Evolutionary conservation across 495 filamentous ascomycete species (phyloP).

Genomic region (Xylona heveae): DNA sequence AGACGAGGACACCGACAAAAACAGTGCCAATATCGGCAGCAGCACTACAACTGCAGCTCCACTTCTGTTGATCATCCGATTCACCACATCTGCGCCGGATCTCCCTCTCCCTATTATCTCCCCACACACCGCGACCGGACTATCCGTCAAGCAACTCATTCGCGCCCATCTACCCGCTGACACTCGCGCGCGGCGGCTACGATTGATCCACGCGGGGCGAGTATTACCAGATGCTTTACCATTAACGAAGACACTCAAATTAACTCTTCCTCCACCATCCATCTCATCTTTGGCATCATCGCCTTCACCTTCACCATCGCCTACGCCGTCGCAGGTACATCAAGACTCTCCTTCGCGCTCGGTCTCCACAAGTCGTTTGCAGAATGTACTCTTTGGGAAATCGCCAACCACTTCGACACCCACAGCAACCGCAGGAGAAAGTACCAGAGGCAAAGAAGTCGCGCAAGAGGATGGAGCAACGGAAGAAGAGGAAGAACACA

Average conservation of each 20-base stretch:
- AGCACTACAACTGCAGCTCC: too few relatives aligned
- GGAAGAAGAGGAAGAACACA: too few relatives aligned
- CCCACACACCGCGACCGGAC: slow-evolving; percentile 44
- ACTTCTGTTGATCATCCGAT: slow-evolving; percentile 63
- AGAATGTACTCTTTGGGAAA: too few relatives aligned
- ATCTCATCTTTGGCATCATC: slow-evolving; percentile 23
- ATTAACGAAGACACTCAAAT: slow-evolving; percentile 23
- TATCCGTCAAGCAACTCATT: slow-evolving; percentile 63
- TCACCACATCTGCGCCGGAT: slow-evolving; percentile 67
- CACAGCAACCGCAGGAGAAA: slow-evolving; percentile 16
- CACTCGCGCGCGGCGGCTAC: slow-evolving; percentile 43
- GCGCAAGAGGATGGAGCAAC: slow-evolving; percentile 21
- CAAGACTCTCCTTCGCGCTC: too few relatives aligned
- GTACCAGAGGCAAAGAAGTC: slow-evolving; percentile 22
- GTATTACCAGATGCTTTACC: slow-evolving; percentile 52
- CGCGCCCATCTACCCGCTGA: slow-evolving; percentile 42
- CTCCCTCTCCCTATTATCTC: slow-evolving; percentile 51
- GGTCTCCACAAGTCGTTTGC: too few relatives aligned
- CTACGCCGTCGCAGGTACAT: slow-evolving; percentile 8
- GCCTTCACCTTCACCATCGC: slow-evolving; percentile 11
- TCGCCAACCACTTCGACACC: slow-evolving; percentile 1
- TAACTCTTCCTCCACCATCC: slow-evolving; percentile 43
- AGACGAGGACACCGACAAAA: too few relatives aligned
- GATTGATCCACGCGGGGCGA: slow-evolving; percentile 74
- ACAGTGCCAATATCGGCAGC: too few relatives aligned